Evolutionary conservation across 257 asterid genomes (phyloP).

Genomic region (Plantago elongata): DNA sequence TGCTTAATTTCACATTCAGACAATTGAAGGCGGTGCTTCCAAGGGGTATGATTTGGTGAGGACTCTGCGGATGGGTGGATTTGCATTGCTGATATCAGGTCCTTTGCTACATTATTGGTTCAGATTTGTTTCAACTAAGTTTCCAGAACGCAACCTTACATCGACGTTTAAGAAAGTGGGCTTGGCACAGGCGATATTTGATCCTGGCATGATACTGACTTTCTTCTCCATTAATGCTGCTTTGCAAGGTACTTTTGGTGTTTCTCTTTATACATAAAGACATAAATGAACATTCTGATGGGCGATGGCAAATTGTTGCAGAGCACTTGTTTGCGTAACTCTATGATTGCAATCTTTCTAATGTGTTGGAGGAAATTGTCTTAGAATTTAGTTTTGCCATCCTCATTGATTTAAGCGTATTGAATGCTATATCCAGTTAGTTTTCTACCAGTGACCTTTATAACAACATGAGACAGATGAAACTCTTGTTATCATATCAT

Average conservation of each 20-base stretch:
- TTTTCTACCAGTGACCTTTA: too few species aligned
- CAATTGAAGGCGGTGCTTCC: slow-evolving; percentile 30
- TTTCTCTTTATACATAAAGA: background rate
- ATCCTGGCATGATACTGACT: slow-evolving; percentile 62
- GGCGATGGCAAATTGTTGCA: too few species aligned
- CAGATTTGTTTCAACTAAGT: slow-evolving; percentile 46
- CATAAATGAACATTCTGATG: too few species aligned
- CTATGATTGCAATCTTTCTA: too few species aligned
- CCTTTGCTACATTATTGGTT: slow-evolving; percentile 57
- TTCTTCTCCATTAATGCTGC: slow-evolving; percentile 90
- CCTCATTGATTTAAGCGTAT: too few species aligned
- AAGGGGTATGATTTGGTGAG: slow-evolving; percentile 39
- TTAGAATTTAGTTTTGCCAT: too few species aligned
- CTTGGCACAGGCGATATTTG: slow-evolving; percentile 72
- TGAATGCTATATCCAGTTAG: too few species aligned
- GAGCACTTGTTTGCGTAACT: too few species aligned
- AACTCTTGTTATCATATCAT: too few species aligned
- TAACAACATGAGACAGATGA: too few species aligned
- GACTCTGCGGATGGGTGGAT: slow-evolving; percentile 59
- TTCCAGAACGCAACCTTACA: slow-evolving; percentile 60
- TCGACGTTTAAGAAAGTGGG: slow-evolving; percentile 73
- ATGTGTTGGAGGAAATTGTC: too few species aligned
- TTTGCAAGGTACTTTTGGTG: slow-evolving; percentile 49
- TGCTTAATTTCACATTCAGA: slow-evolving; percentile 18
- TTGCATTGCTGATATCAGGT: slow-evolving; percentile 45